Percentiles rank a stretch among this genome's conserved stretches.
Conservation (phyloP, 2,329 filamentous ascomycete species). For the Penicillium sp. region DNA sequence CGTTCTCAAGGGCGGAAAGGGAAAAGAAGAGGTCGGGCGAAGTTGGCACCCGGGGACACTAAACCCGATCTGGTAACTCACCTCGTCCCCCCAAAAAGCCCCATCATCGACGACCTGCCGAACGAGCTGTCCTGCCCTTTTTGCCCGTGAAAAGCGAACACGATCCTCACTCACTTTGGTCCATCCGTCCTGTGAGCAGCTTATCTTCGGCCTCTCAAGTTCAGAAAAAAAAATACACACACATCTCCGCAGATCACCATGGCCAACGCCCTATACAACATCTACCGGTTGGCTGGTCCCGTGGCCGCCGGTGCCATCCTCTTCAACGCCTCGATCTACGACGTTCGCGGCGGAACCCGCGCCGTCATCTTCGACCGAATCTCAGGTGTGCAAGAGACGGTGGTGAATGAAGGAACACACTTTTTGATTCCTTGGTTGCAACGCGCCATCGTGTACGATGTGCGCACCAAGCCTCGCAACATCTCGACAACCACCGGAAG, state of each 20-base stretch:
- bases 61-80: constrained; percentile 29
- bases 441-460: constrained; percentile 89
- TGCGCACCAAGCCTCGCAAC: constrained; percentile 93
- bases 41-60: constrained; percentile 29
- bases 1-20: constrained; percentile 17
- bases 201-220: too few relatives aligned
- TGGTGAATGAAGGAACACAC: constrained; percentile 94
- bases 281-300: constrained; percentile 58
- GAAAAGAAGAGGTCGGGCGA: constrained; percentile 22
- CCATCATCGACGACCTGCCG: constrained; percentile 27
- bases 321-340: constrained; percentile 79
- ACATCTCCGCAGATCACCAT: constrained; percentile 29
- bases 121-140: constrained; percentile 13
- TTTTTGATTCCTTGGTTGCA: constrained; percentile 96
- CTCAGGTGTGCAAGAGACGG: constrained; percentile 83
- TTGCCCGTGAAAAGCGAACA: background rate
- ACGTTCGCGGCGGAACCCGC: constrained; percentile 88
- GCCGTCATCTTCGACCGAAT: constrained; percentile 97
- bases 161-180: background rate
- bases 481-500: constrained; percentile 95
- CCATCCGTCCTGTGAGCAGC: too few relatives aligned
- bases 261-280: constrained; percentile 34
- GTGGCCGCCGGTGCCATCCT: constrained; percentile 62
- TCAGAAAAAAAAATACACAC: too few relatives aligned
- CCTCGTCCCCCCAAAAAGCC: constrained; percentile 23